Evolutionary conservation across 148 eudicot species (phyloP).

Genomic region (Pouteria glomerata): DNA sequence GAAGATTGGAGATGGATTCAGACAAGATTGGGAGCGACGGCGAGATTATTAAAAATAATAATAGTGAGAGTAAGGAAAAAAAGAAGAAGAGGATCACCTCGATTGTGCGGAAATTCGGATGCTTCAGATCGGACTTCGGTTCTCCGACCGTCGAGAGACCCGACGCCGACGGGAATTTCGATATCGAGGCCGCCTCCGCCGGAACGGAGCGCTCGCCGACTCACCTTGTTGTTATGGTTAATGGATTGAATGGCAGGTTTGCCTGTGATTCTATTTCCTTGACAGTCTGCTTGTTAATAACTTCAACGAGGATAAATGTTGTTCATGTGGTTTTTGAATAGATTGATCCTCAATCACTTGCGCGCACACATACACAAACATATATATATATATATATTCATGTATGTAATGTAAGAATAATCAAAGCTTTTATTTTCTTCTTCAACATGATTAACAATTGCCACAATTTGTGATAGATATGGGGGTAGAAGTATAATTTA

Average conservation of each 20-base stretch:
- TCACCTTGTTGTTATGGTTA: slow-evolving; percentile 74
- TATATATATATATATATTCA: too few relatives aligned
- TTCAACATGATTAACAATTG: background rate
- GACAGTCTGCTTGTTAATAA: background rate
- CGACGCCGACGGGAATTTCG: slow-evolving; percentile 45
- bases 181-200: slow-evolving; percentile 43
- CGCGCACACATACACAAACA: too few relatives aligned
- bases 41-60: background rate
- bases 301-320: background rate
- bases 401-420: too few relatives aligned
- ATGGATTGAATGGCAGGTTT: slow-evolving; percentile 86
- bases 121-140: slow-evolving; percentile 48
- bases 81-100: slow-evolving; percentile 18
- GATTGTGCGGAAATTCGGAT: slow-evolving; percentile 39
- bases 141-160: slow-evolving; percentile 40
- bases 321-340: too few relatives aligned
- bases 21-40: background rate
- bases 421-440: background rate
- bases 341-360: too few relatives aligned
- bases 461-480: too few relatives aligned
- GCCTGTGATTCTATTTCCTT: background rate
- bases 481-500: background rate
- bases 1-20: background rate
- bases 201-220: slow-evolving; percentile 27
- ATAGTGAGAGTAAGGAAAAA: slow-evolving; percentile 2